Evolutionary conservation across 306 rosid genomes (phyloP).

Genomic region (Parietaria judaica): DNA sequence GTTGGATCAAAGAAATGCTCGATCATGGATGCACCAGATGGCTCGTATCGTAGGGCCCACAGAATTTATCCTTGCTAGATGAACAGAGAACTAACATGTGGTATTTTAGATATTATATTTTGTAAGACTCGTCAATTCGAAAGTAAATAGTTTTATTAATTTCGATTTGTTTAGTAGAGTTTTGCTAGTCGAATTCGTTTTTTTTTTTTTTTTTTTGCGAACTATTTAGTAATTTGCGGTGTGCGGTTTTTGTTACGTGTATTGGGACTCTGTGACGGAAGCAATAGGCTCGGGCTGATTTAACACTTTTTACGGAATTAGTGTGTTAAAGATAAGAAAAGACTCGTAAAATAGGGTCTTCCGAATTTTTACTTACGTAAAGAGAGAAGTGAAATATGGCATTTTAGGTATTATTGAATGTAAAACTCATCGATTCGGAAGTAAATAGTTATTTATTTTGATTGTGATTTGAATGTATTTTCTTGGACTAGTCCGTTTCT

Average conservation of each 20-base stretch:
- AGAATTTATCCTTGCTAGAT: background rate
- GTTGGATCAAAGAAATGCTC: conserved; percentile 5
- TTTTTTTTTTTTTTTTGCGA: too few relatives aligned
- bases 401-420: background rate
- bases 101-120: background rate
- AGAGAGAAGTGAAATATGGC: conserved; percentile 4
- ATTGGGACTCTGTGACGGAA: too few relatives aligned
- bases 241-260: too few relatives aligned
- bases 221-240: too few relatives aligned
- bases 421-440: background rate
- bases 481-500: too few relatives aligned
- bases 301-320: too few relatives aligned
- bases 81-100: conserved; percentile 7
- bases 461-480: background rate
- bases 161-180: background rate
- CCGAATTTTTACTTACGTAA: conserved; percentile 1
- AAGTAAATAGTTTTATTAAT: background rate
- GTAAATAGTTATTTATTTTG: background rate
- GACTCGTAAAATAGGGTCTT: conserved; percentile 8
- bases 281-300: too few relatives aligned
- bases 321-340: too few relatives aligned
- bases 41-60: conserved; percentile 10
- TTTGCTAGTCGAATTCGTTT: too few relatives aligned
- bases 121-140: background rate
- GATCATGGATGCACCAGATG: conserved; percentile 30